Conservation (phyloP, 805 yeast genomes). For the Blastobotrys chiropterorum region DNA sequence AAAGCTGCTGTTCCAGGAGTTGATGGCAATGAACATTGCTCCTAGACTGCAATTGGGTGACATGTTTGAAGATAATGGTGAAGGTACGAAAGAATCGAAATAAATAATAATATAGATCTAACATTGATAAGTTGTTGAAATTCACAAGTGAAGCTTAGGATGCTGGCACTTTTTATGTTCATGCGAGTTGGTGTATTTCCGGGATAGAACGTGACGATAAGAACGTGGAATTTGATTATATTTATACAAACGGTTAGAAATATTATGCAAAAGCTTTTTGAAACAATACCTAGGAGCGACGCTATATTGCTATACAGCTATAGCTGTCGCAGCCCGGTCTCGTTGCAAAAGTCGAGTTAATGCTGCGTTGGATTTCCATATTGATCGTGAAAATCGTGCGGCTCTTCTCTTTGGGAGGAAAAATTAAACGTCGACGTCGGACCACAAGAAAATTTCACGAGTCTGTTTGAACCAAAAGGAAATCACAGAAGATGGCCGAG, state of each 20-base stretch:
- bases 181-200: too few species aligned
- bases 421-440: not conserved
- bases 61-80: conserved; percentile 49
- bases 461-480: not conserved
- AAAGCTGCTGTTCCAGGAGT: conserved; percentile 90
- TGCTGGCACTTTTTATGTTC: too few species aligned
- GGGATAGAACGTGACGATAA: too few species aligned
- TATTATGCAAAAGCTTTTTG: too few species aligned
- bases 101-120: not conserved
- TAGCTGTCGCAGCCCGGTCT: not conserved
- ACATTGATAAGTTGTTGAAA: too few species aligned
- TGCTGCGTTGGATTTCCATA: not conserved
- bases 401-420: not conserved
- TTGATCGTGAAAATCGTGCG: too few species aligned
- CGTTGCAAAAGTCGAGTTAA: not conserved
- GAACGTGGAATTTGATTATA: too few species aligned
- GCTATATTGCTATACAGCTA: too few species aligned
- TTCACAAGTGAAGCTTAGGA: too few species aligned
- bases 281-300: too few species aligned
- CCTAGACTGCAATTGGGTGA: conserved; percentile 89
- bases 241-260: too few species aligned
- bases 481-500: not conserved
- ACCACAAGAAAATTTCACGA: not conserved
- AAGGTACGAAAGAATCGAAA: not conserved
- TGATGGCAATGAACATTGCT: conserved; percentile 97